Percentiles rank a stretch among this genome's conserved stretches.
These are phyloP conservation scores for Fusarium brevicatenulatum DNA, from an alignment of 2,329 filamentous ascomycete species.

Conservation along the genomic window DNA sequence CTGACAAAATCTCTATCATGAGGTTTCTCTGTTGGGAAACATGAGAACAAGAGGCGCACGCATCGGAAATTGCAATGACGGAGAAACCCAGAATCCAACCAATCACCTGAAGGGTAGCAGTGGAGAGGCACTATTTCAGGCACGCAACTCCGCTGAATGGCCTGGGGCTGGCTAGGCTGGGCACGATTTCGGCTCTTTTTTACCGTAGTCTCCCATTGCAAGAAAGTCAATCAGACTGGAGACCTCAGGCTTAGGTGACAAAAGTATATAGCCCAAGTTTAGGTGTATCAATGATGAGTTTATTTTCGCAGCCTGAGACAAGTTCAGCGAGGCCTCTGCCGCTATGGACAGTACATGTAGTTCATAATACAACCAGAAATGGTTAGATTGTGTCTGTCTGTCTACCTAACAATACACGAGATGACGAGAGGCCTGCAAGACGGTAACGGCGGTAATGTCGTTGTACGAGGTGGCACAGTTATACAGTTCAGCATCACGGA, in stretches of 20 bases:
- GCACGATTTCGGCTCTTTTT: conserved; percentile 1
- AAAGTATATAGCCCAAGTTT: neutral
- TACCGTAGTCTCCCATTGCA: neutral
- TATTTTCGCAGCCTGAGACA: neutral
- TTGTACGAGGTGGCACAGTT: conserved; percentile 19
- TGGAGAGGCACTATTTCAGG: conserved; percentile 22
- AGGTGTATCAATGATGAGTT: neutral
- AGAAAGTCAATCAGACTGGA: neutral
- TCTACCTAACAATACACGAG: neutral
- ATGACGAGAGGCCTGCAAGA: neutral
- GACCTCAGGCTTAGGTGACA: neutral
- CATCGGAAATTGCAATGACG: conserved; percentile 41
- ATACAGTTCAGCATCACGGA: neutral
- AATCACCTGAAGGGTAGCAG: conserved; percentile 1
- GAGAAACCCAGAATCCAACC: conserved; percentile 28
- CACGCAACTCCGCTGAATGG: conserved; percentile 28
- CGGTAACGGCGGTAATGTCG: neutral
- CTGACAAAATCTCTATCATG: conserved; percentile 12
- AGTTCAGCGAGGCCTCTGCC: neutral
- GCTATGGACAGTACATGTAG: neutral
- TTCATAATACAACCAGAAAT: neutral
- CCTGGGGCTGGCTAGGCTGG: neutral
- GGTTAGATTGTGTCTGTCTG: neutral
- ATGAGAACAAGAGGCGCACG: neutral
- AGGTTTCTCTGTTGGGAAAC: neutral